A percentile compares a stretch with the other conserved stretches of the same genome.
phyloP scores from a whole-genome alignment of 495 filamentous ascomycete species.

The Aspergillus kassunensis region DNA sequence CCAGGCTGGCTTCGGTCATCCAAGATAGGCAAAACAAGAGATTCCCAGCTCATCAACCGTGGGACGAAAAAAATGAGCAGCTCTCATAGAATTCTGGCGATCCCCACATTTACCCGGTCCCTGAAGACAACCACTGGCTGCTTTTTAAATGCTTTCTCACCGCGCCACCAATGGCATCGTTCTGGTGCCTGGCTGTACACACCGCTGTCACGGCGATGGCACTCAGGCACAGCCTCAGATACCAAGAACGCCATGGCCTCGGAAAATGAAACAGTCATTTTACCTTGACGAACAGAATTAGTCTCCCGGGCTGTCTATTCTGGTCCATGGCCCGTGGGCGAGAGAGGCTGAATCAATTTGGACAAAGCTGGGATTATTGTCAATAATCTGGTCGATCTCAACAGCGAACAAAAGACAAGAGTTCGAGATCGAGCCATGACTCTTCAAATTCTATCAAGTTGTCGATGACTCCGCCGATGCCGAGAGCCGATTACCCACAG shows the following conservation, averaged over 20 bases:
- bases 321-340: neutral
- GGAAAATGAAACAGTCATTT: neutral
- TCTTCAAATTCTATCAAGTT: no score
- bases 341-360: neutral
- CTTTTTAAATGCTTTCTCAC: neutral
- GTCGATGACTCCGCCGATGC: neutral
- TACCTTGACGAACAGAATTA: no score
- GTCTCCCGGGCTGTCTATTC: no score
- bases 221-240: constrained; percentile 1
- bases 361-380: constrained; percentile 9
- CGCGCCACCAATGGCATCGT: neutral
- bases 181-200: constrained; percentile 2
- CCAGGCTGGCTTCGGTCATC: no score
- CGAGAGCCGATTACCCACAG: neutral
- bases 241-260: neutral
- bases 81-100: neutral
- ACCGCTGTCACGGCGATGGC: neutral
- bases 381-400: constrained; percentile 14
- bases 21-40: neutral
- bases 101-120: neutral
- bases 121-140: neutral
- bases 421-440: neutral
- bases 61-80: neutral
- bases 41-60: no score
- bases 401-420: neutral